Percentiles rank a stretch among this genome's conserved stretches.
Evolutionary conservation across 169 alveolate genomes (phyloP).

Genomic region (Plasmodium billcollinsi): DNA sequence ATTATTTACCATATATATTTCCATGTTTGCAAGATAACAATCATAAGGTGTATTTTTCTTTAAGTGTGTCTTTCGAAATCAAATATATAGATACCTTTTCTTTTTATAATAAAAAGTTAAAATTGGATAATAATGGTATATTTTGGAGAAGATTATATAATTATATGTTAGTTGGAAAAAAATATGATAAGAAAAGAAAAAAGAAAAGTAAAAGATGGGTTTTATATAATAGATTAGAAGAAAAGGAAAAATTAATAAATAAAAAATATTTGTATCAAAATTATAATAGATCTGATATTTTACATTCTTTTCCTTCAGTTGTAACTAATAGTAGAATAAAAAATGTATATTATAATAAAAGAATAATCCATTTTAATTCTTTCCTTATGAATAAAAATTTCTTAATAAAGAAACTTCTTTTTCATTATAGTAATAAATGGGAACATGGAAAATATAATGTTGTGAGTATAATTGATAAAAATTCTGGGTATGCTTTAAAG

Average conservation of each 20-base stretch:
- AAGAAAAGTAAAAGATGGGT: not conserved
- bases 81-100: not conserved
- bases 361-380: not conserved
- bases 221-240: not conserved
- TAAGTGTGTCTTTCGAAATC: conserved; percentile 32
- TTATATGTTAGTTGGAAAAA: not conserved
- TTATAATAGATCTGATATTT: not conserved
- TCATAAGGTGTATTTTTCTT: conserved; percentile 25
- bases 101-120: not conserved
- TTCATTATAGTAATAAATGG: not conserved
- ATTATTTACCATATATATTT: conserved; percentile 36
- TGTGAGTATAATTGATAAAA: not conserved
- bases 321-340: conserved; percentile 43
- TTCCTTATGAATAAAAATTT: not conserved
- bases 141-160: not conserved
- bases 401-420: not conserved
- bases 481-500: not conserved
- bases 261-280: not conserved
- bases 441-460: not conserved
- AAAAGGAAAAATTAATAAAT: not conserved
- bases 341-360: conserved; percentile 12
- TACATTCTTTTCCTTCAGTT: not conserved
- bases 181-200: not conserved
- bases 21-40: conserved; percentile 50
- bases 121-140: too few species aligned